Conservation (phyloP, 148 eudicot genomes). For the Beta vulgaris region DNA sequence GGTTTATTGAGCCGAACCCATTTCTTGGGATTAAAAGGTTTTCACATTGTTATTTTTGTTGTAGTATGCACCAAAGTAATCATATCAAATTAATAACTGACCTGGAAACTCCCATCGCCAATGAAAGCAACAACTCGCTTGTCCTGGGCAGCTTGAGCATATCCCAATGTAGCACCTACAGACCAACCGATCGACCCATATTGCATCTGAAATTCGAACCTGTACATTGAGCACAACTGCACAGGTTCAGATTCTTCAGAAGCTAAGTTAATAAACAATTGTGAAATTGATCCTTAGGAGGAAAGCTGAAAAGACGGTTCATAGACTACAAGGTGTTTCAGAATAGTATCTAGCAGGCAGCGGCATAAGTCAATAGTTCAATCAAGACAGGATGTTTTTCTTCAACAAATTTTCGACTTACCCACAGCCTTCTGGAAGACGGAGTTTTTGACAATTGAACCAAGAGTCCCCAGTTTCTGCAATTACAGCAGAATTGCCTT, state of each 20-base stretch:
- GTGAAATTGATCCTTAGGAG: background rate
- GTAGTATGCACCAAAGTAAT: too few species aligned
- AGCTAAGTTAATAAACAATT: background rate
- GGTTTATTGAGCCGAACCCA: too few species aligned
- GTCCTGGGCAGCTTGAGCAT: slow-evolving; percentile 76
- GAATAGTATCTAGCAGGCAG: background rate
- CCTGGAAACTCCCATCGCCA: slow-evolving; percentile 90
- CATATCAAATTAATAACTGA: slow-evolving; percentile 25
- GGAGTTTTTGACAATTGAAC: slow-evolving; percentile 83
- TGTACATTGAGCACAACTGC: slow-evolving; percentile 16
- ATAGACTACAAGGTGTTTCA: background rate
- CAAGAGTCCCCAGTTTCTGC: slow-evolving; percentile 85
- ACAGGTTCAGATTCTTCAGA: background rate
- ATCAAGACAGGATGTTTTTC: background rate
- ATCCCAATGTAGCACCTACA: slow-evolving; percentile 79
- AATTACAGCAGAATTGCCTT: slow-evolving; percentile 61
- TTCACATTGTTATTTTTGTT: too few species aligned
- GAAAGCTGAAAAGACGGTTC: background rate
- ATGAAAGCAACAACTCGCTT: slow-evolving; percentile 74
- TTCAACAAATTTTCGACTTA: slow-evolving; percentile 24
- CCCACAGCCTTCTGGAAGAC: slow-evolving; percentile 80
- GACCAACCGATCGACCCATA: slow-evolving; percentile 88
- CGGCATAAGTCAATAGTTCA: background rate
- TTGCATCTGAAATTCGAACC: slow-evolving; percentile 84
- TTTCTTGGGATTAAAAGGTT: too few species aligned